Evolutionary conservation across 371 early-diverging fungal genomes (phyloP), one percentile per base, ranked within the genome.

Genomic region (Lichtheimia ramosa): DNA sequence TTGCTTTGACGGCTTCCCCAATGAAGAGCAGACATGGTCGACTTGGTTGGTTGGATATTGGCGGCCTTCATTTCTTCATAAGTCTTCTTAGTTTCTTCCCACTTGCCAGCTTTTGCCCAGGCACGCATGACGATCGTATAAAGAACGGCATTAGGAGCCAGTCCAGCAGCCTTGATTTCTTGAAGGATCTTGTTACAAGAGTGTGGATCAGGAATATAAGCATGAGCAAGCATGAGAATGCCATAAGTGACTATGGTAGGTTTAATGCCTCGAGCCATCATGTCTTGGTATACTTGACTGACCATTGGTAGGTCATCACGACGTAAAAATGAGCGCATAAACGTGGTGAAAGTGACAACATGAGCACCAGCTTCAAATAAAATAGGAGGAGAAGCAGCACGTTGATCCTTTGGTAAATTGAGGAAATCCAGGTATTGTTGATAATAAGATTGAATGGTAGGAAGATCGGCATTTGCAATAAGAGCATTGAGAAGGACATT

Each of bases 311-410:
- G 48, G 23, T 63, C 69, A 49, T 72, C 56, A 13, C 66, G 71
- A 8, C 77, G 77, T 41, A 80, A 56, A 42, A 77, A 80, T 8
- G 81, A 75, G 24, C 81, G 73, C 81, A 80, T 80, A 57, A 80
- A 80, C 2, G 64, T 61, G 12, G 77, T 80, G 54, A 70, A 80
- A 8, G 73, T 73, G 57, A 65, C 73, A 8, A 74, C 75, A 48
- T 65, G 69, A 12, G 75, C 59, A 28, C 65, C 67, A 2, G 67
- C 16, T 39, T 68, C 70, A 7, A 70, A 50, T 2, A 56, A 20
- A 21, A 18, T 21, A n/a, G n/a, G 46, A 21, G n/a, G 0, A 0
- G 18, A n/a, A n/a, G 5, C 10, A n/a, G n/a, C 10, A n/a, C 18
- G 21, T 21, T 21, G 46, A 21, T 46, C 46, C n/a, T 46, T n/a